Evolutionary conservation across 2,329 filamentous ascomycete genomes (phyloP).

Genomic region (Helicocarpus griseus): DNA sequence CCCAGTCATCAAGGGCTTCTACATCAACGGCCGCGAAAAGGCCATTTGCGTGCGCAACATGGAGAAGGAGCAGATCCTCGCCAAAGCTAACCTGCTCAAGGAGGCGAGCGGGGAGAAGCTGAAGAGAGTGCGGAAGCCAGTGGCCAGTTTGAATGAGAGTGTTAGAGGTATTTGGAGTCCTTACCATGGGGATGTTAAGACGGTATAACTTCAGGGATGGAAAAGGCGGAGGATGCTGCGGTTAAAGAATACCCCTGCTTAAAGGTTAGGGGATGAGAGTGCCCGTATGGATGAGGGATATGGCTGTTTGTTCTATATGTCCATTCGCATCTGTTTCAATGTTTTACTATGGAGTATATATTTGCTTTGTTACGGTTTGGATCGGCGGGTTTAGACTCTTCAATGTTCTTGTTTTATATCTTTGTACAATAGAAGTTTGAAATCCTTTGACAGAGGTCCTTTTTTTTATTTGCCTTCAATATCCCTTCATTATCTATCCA

Average conservation of each 20-base stretch:
- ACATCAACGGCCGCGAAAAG: slow-evolving; percentile 83
- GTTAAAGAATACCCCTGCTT: no score
- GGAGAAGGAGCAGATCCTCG: slow-evolving; percentile 65
- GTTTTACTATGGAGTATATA: slow-evolving; percentile 4
- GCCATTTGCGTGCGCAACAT: slow-evolving; percentile 83
- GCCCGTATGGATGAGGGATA: background rate
- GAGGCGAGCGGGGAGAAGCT: slow-evolving; percentile 40
- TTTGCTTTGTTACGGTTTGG: slow-evolving; percentile 1
- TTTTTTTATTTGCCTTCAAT: background rate
- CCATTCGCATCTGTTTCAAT: background rate
- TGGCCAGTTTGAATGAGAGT: slow-evolving; percentile 53
- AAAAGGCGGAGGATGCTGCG: slow-evolving; percentile 3
- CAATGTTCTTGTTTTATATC: background rate
- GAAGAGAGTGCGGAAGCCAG: slow-evolving; percentile 48
- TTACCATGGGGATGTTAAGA: slow-evolving; percentile 48
- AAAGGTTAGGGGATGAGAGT: background rate
- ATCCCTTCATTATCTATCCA: background rate
- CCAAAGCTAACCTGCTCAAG: slow-evolving; percentile 54
- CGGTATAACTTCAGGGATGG: slow-evolving; percentile 29
- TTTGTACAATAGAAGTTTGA: background rate
- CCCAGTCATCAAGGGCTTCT: slow-evolving; percentile 79
- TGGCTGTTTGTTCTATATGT: background rate
- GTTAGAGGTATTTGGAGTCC: slow-evolving; percentile 58
- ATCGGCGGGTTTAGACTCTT: background rate
- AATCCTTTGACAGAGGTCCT: background rate